Conservation (phyloP, 164 flowering plant species). For the Vitis rotundifolia region DNA sequence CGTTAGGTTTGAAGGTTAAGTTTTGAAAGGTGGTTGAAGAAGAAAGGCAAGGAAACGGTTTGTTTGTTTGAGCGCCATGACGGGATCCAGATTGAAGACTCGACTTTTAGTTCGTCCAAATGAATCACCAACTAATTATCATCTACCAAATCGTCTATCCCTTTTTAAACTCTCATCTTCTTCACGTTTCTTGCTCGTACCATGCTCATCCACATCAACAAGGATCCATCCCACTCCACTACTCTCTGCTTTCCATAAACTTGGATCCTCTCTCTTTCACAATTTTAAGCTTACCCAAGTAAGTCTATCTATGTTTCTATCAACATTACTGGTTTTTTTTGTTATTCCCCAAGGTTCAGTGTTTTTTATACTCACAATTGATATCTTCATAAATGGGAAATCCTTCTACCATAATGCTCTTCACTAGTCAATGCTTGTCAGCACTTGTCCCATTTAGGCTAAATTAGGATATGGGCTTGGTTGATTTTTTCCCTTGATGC, state of each 20-base stretch:
- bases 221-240: background rate
- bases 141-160: conserved; percentile 19
- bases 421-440: no score
- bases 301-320: no score
- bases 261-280: no score
- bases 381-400: no score
- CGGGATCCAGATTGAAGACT: conserved; percentile 10
- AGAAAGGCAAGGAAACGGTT: no score
- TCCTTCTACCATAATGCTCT: no score
- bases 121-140: conserved; percentile 34
- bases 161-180: conserved; percentile 16
- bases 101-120: conserved; percentile 1
- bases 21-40: conserved; percentile 36
- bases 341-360: no score
- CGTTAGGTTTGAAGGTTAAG: conserved; percentile 32
- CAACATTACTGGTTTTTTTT: no score
- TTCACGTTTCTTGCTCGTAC: background rate
- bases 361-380: no score
- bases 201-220: background rate
- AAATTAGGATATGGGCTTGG: background rate
- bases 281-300: no score
- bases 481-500: background rate
- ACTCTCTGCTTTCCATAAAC: background rate
- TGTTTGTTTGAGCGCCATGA: no score
- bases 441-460: no score